phyloP scores from a whole-genome alignment of 129 eudicot species.

The Pulicaria dysenterica region DNA sequence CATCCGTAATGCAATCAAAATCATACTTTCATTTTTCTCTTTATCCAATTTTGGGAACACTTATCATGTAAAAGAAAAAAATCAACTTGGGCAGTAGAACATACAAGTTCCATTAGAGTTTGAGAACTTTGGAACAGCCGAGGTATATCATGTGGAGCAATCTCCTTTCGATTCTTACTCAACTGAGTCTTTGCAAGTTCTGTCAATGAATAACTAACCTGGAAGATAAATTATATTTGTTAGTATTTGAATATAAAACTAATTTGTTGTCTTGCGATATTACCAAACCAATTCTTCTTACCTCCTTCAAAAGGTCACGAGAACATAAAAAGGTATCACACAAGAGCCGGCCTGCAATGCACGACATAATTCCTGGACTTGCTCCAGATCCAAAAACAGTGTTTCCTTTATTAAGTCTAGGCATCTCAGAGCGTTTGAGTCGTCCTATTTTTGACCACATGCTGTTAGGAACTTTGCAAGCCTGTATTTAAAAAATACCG shows the following conservation, averaged over 20 bases:
- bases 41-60: background rate
- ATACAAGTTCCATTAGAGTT: constrained; percentile 84
- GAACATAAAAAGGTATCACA: constrained; percentile 95
- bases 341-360: constrained; percentile 94
- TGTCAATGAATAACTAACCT: constrained; percentile 98
- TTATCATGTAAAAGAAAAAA: constrained; percentile 10
- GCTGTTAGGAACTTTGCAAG: constrained; percentile 78
- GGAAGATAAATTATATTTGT: constrained; percentile 32
- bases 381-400: constrained; percentile 92
- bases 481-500: constrained; percentile 48
- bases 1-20: constrained; percentile 16
- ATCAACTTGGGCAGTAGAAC: constrained; percentile 31
- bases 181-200: constrained; percentile 92
- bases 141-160: constrained; percentile 89
- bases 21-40: too few relatives aligned
- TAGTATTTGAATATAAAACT: constrained; percentile 14
- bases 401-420: constrained; percentile 82
- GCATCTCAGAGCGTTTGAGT: constrained; percentile 88
- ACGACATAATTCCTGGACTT: constrained; percentile 90
- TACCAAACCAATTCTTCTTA: constrained; percentile 23
- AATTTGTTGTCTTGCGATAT: constrained; percentile 1
- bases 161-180: constrained; percentile 82
- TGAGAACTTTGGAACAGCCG: constrained; percentile 69
- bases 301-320: constrained; percentile 96
- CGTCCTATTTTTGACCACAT: constrained; percentile 99